Conservation (phyloP, 495 filamentous ascomycete genomes). For the Penicillium bialowiezense region DNA sequence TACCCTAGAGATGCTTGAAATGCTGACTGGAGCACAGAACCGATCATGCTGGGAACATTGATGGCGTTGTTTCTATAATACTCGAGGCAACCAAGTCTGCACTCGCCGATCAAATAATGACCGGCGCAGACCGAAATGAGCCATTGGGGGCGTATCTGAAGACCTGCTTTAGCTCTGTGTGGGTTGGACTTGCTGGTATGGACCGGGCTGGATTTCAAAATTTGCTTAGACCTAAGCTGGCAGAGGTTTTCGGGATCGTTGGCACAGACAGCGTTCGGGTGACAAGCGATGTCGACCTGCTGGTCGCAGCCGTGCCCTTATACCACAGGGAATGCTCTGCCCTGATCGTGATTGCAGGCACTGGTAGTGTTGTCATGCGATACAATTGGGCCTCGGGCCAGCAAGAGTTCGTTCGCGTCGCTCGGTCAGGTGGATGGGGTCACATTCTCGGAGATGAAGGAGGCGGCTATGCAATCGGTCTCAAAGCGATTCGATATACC, state of each 20-base stretch:
- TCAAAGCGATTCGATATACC: constrained; percentile 27
- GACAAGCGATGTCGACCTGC: constrained; percentile 30
- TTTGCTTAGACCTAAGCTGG: constrained; percentile 14
- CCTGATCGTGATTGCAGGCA: constrained; percentile 35
- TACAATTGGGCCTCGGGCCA: constrained; percentile 17
- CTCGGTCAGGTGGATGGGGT: constrained; percentile 37
- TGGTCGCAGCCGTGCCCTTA: constrained; percentile 18
- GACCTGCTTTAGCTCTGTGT: constrained; percentile 20
- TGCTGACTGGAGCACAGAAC: constrained; percentile 8
- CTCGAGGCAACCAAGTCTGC: constrained; percentile 12
- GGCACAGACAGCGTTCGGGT: constrained; percentile 14
- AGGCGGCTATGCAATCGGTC: constrained; percentile 34
- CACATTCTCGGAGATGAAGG: constrained; percentile 38
- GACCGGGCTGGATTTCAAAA: constrained; percentile 22
- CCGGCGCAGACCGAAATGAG: background rate
- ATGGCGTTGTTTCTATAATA: constrained; percentile 12
- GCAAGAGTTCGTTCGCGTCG: constrained; percentile 16
- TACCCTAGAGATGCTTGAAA: too few species aligned
- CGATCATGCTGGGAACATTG: constrained; percentile 12
- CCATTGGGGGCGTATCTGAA: constrained; percentile 6
- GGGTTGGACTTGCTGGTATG: constrained; percentile 28
- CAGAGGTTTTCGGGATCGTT: constrained; percentile 17
- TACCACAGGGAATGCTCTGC: constrained; percentile 12
- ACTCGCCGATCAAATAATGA: constrained; percentile 3
- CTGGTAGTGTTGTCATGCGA: constrained; percentile 30